Conservation (phyloP, 305 asterid species). For the Fraxinus velutina region DNA sequence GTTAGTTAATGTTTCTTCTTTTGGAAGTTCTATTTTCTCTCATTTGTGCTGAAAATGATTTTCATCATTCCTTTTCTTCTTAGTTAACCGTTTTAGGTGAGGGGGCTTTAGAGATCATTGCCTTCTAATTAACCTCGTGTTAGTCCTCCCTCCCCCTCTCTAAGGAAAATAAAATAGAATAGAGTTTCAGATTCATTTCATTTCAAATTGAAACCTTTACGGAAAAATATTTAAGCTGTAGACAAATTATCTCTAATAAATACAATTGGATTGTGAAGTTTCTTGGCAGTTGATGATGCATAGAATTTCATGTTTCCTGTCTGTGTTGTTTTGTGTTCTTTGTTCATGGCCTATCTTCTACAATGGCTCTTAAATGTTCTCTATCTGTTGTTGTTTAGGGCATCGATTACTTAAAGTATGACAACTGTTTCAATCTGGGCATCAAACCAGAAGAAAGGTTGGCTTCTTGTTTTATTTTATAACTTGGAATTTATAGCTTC, state of each 20-base stretch:
- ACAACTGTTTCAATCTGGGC: constrained; percentile 93
- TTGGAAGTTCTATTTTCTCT: neutral
- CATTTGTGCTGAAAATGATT: neutral
- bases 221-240: neutral
- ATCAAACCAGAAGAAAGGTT: constrained; percentile 73
- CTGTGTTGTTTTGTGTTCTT: neutral
- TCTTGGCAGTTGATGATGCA: neutral
- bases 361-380: neutral
- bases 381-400: constrained; percentile 36
- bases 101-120: neutral
- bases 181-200: neutral
- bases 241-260: neutral
- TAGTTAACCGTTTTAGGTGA: neutral
- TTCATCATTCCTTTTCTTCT: neutral
- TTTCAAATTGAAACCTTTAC: neutral
- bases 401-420: constrained; percentile 87
- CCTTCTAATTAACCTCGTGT: neutral
- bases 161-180: neutral
- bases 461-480: neutral
- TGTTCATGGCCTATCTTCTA: neutral
- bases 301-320: neutral
- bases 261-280: neutral
- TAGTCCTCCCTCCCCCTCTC: neutral
- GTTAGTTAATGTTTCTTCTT: constrained; percentile 43
- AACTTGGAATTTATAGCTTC: constrained; percentile 6